Base-by-base conservation (phyloP, 805 yeast genomes). In the Metschnikowia baotianmanensis region DNA sequence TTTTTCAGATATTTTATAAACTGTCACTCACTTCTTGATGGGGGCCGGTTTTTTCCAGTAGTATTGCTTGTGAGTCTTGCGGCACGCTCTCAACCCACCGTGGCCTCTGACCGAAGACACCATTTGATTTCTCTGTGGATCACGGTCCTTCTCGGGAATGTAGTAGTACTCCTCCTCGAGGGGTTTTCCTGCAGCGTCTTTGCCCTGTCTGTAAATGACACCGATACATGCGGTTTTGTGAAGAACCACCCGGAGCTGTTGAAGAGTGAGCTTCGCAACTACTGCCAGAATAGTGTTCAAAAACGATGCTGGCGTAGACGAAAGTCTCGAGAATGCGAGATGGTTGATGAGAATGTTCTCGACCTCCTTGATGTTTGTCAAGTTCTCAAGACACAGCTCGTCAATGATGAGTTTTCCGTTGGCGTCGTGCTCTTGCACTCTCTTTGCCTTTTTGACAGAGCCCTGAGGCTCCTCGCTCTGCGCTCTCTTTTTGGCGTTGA, bases 121-220 rank as follows among this genome's bases (percentile, higher is more conserved):
- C 48, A 89, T 65, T 34, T 63, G 62, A 29, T 78, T 80, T 58
- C 99, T 80, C 34, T 80, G 80, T 20, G 58, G 55, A 56, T 91
- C 96, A 26, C 64, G 58, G 62, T 93, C 99, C 33, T 80, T 75
- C 51, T 89, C 98, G 3, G 89, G 81, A 42, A 82, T 80, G 58
- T 93, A 93, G 62, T 89, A 93, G 58, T 87, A 93, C 59, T 93
- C 97, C 59, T 88, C 95, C 51, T 91, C 98, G 47, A 93, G 71
- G 3, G 86, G 86, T 61, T 89, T 88, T 9, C 98, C 99, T 2
- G 96, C 95, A 3, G 98, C 97, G 63, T 93, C 99, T 61, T 89
- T 90, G 35, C 97, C 97, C 43, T 76, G 73, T 61, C 98, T 83
- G 55, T 80, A 77, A 45, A 93, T 90, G 9, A 85, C 83, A n/a